Evolutionary conservation across 2,329 filamentous ascomycete species (phyloP).

Genomic region (Paraconiothyrium brasiliense): DNA sequence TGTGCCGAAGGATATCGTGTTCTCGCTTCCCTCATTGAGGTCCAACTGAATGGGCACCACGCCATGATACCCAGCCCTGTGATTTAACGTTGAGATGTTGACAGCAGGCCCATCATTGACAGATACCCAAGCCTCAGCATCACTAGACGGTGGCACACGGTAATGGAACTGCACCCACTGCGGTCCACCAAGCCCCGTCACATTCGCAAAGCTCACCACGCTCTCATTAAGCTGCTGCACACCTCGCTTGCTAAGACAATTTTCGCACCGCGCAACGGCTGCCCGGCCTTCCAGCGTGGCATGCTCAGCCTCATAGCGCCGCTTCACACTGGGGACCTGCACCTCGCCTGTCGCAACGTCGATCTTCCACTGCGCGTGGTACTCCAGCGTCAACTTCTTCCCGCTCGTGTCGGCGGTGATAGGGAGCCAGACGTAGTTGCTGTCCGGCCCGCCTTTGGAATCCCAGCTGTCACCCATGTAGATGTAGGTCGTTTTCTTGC

Average conservation of each 20-base stretch:
- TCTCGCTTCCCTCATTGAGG: constrained; percentile 42
- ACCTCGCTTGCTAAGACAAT: constrained; percentile 29
- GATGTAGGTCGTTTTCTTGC: constrained; percentile 51
- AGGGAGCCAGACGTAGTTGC: constrained; percentile 55
- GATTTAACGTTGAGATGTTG: constrained; percentile 52
- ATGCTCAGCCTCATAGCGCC: constrained; percentile 48
- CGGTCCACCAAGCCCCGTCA: constrained; percentile 47
- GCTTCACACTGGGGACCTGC: constrained; percentile 39
- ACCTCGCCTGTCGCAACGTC: constrained; percentile 52
- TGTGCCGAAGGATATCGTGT: constrained; percentile 49
- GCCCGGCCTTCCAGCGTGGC: constrained; percentile 38
- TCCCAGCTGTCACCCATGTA: constrained; percentile 75
- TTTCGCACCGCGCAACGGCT: constrained; percentile 13
- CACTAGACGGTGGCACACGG: constrained; percentile 36
- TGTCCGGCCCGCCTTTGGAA: constrained; percentile 35
- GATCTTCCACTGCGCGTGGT: constrained; percentile 54
- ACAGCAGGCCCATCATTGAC: constrained; percentile 48
- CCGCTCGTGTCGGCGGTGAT: constrained; percentile 46
- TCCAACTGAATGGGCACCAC: constrained; percentile 47
- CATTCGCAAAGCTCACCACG: constrained; percentile 48
- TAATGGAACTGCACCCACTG: constrained; percentile 54
- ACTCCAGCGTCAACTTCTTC: constrained; percentile 49
- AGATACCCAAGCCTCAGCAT: constrained; percentile 46
- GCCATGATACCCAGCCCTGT: constrained; percentile 49
- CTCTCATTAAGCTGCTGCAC: constrained; percentile 19